Evolutionary conservation across 1,284 basidiomycete species (phyloP), one percentile per base, ranked within the genome.

Genomic region (Apiotrichum siamense): DNA sequence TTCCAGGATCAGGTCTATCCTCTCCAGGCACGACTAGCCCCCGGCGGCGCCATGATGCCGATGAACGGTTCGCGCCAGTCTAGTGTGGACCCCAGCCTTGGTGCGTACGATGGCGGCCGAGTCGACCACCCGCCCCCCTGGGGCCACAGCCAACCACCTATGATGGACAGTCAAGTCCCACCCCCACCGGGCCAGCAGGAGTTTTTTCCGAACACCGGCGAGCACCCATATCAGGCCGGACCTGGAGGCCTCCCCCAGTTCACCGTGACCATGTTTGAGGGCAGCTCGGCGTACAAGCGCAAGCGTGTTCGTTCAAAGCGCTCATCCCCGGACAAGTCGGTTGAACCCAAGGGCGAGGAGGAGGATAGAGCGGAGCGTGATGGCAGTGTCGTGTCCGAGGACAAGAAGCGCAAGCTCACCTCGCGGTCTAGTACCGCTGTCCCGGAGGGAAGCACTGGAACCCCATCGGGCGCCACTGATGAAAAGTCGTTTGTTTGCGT

Each of bases 191-290:
- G n/a, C n/a, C n/a, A n/a, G n/a, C n/a, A n/a, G n/a, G 55, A 57
- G 27, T 57, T 50, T 33, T 40, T 53, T 20, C 55, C 37, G n/a
- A 45, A 36, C 29, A 11, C 41, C 18, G 20, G 18, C 7, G 27
- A 43, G 7, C 41, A 31, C 12, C 41, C 41, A 10, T 56, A 56
- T 45, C 45, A 44, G 25, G n/a, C 43, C 7, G 55, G 55, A 11
- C 55, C 52, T 15, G 49, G 52, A 6, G 55, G 55, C 1, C 35
- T 57, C 9, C 57, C 57, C 9, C 54, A 53, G 40, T 55, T 59
- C 42, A 55, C 57, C 0, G 54, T 55, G 43, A 59, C 57, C 41
- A 58, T 58, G 57, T 55, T 55, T 29, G 57, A 55, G 23, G 57
- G 57, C 20, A 55, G 53, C 40, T 37, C 57, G 10, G 49, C 50